Conservation (phyloP, 495 filamentous ascomycete genomes). For the Cenococcum geophilum region DNA sequence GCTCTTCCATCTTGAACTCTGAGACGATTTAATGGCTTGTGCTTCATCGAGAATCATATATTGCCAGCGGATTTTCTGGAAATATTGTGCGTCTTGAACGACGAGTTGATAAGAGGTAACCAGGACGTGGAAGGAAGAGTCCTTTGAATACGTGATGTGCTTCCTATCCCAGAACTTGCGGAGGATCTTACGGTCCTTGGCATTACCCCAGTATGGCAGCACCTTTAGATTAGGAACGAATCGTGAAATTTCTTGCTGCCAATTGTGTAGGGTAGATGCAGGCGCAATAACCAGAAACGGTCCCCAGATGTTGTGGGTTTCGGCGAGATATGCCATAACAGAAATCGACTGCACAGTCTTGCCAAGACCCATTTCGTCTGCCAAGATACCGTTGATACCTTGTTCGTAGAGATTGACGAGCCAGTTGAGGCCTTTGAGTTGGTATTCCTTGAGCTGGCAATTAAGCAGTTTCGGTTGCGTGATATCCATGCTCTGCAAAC, state of each 20-base stretch:
- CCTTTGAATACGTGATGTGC: constrained; percentile 87
- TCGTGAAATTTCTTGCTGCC: constrained; percentile 93
- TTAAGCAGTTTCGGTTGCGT: constrained; percentile 91
- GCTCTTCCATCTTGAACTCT: constrained; percentile 94
- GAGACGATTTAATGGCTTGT: constrained; percentile 96
- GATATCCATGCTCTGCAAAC: constrained; percentile 87
- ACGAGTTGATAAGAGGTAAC: constrained; percentile 97
- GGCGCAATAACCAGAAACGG: constrained; percentile 96
- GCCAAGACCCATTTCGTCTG: constrained; percentile 98
- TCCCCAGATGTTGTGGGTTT: constrained; percentile 96
- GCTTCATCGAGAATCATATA: constrained; percentile 99
- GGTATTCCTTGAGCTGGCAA: constrained; percentile 94
- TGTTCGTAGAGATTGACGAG: constrained; percentile 98
- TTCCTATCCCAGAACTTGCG: constrained; percentile 99
- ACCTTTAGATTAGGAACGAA: constrained; percentile 94
- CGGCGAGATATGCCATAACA: constrained; percentile 97
- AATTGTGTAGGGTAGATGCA: constrained; percentile 94
- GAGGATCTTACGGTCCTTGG: constrained; percentile 89
- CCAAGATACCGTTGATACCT: constrained; percentile 98
- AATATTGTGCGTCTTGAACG: constrained; percentile 90
- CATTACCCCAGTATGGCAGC: constrained; percentile 93
- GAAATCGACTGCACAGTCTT: constrained; percentile 99
- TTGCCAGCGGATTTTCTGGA: constrained; percentile 98
- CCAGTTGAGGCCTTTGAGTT: constrained; percentile 98
- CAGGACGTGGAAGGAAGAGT: constrained; percentile 89